These are phyloP conservation scores for Lactarius tabidus DNA, from an alignment of 768 basidiomycete genomes.

Conservation along the genomic window DNA sequence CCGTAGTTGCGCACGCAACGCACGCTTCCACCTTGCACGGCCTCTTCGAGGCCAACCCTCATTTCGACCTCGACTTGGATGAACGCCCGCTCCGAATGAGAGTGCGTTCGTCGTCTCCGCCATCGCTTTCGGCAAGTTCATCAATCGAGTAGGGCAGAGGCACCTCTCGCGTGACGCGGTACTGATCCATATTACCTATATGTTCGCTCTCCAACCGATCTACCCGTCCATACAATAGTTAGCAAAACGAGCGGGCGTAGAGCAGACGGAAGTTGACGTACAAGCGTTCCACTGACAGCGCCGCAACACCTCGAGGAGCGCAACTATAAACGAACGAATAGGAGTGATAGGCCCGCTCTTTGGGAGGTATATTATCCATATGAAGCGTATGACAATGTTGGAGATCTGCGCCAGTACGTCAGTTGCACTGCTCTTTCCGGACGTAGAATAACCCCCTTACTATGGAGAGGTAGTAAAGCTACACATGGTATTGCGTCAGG, in stretches of 20 bases:
- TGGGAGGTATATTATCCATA: slow-evolving; percentile 80
- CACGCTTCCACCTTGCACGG: too few species aligned
- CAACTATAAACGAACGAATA: slow-evolving; percentile 63
- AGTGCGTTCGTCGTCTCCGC: slow-evolving; percentile 34
- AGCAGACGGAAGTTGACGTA: slow-evolving; percentile 36
- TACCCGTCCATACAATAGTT: slow-evolving; percentile 28
- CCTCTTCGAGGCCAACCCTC: too few species aligned
- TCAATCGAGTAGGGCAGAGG: slow-evolving; percentile 74
- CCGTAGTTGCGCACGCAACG: too few species aligned
- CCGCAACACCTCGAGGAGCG: slow-evolving; percentile 69
- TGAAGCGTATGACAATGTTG: slow-evolving; percentile 73
- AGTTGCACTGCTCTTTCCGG: neutral
- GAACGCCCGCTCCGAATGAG: neutral
- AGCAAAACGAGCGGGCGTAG: slow-evolving; percentile 7
- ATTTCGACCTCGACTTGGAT: slow-evolving; percentile 1
- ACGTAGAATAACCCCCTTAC: slow-evolving; percentile 37
- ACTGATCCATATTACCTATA: slow-evolving; percentile 89
- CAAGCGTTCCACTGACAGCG: slow-evolving; percentile 93
- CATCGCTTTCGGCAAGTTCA: slow-evolving; percentile 43
- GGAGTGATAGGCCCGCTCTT: slow-evolving; percentile 42
- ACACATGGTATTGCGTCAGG: slow-evolving; percentile 1
- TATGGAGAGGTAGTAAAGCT: slow-evolving; percentile 79
- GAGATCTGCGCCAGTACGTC: slow-evolving; percentile 45
- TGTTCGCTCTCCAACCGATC: slow-evolving; percentile 90
- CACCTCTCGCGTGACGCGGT: slow-evolving; percentile 81